These are phyloP conservation scores for Venturia aucupariae DNA, from an alignment of 2,329 filamentous ascomycete species.

Conservation along the genomic window DNA sequence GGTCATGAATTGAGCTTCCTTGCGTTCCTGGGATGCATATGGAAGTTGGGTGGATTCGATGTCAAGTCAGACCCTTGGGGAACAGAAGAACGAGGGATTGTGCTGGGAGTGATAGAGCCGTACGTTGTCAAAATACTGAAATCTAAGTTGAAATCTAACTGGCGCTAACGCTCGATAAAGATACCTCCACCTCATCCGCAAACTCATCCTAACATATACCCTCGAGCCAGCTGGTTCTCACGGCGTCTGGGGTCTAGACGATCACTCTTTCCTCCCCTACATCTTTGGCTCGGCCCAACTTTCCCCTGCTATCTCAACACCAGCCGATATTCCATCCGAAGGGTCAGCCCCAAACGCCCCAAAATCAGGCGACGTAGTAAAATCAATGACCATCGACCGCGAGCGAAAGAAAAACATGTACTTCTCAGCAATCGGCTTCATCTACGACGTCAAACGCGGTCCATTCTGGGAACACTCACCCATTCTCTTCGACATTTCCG, in stretches of 20 bases:
- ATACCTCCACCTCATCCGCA: constrained; percentile 71
- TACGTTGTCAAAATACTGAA: constrained; percentile 38
- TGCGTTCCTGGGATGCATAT: constrained; percentile 80
- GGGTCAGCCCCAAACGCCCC: constrained; percentile 63
- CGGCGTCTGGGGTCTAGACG: constrained; percentile 97
- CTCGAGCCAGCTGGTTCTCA: constrained; percentile 93
- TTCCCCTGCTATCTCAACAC: constrained; percentile 52
- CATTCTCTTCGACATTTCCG: constrained; percentile 88
- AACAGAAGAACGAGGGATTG: constrained; percentile 66
- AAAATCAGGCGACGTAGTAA: constrained; percentile 56
- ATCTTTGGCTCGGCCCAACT: constrained; percentile 92
- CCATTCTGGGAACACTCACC: constrained; percentile 94
- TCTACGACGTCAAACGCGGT: constrained; percentile 91
- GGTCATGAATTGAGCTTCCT: constrained; percentile 93
- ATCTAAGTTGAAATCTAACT: not conserved
- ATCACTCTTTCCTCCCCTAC: constrained; percentile 89
- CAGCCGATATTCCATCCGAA: constrained; percentile 57
- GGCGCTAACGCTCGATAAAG: constrained; percentile 32
- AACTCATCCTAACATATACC: constrained; percentile 80
- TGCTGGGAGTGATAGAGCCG: constrained; percentile 74
- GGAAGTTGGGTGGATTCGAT: constrained; percentile 75
- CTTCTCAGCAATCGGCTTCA: constrained; percentile 92
- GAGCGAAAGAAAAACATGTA: constrained; percentile 55
- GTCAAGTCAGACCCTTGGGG: constrained; percentile 24
- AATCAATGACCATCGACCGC: constrained; percentile 31